phyloP scores from a whole-genome alignment of 2,329 filamentous ascomycete genomes.

The Colletotrichum gloeosporioides region DNA sequence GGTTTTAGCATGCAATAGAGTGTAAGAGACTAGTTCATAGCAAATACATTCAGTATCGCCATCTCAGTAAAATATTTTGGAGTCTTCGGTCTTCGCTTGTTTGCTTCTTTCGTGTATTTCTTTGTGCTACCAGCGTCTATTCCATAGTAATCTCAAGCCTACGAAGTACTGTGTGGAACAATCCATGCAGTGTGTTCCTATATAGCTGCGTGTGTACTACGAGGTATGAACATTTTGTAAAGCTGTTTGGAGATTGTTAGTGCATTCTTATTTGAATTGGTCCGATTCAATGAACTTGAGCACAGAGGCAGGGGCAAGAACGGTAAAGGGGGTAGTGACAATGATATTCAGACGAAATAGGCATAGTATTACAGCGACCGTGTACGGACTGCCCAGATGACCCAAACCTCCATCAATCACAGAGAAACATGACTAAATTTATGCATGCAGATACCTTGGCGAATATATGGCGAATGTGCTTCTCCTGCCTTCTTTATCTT shows the following conservation, averaged over 20 bases:
- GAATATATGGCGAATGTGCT: background rate
- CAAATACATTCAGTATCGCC: background rate
- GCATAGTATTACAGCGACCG: background rate
- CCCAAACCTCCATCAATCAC: background rate
- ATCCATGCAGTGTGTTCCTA: background rate
- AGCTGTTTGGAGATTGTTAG: background rate
- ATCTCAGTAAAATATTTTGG: background rate
- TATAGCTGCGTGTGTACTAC: background rate
- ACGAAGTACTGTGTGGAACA: background rate
- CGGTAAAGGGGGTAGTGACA: background rate
- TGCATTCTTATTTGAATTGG: background rate
- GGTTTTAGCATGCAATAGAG: background rate
- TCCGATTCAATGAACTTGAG: background rate
- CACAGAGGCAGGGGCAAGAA: background rate
- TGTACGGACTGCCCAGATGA: background rate
- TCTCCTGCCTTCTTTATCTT: rapidly evolving
- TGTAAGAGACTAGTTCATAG: background rate
- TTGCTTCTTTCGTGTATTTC: background rate
- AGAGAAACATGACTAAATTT: background rate
- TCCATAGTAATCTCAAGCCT: background rate
- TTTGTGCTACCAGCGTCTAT: background rate
- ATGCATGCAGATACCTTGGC: background rate
- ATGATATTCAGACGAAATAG: background rate
- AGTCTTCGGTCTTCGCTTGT: background rate
- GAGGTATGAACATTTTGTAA: background rate